Conservation (phyloP, 129 eudicot species). For the Flaveria linearis region DNA sequence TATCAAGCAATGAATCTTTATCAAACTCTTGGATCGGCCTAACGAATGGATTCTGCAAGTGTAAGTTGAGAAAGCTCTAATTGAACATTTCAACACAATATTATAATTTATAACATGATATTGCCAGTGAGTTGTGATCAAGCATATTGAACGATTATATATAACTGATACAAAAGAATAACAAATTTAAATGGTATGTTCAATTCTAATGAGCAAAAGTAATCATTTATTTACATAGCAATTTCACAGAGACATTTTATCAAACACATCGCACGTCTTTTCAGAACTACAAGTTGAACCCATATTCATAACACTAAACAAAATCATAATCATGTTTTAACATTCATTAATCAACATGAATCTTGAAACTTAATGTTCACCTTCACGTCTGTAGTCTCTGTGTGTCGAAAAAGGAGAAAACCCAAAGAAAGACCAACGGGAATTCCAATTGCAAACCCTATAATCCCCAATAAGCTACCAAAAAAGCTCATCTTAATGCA, state of each 20-base stretch:
- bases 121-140: not conserved
- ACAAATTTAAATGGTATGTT: not conserved
- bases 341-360: constrained; percentile 7
- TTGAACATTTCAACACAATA: not conserved
- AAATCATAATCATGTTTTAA: not conserved
- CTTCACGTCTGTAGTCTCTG: constrained; percentile 56
- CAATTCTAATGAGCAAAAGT: not conserved
- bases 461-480: constrained; percentile 51
- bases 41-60: constrained; percentile 54
- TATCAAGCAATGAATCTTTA: constrained; percentile 48
- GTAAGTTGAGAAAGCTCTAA: constrained; percentile 25
- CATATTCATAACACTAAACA: constrained; percentile 4
- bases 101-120: not conserved
- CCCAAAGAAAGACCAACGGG: constrained; percentile 61
- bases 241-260: constrained; percentile 23
- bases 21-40: constrained; percentile 59
- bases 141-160: not conserved
- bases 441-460: constrained; percentile 64
- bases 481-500: constrained; percentile 47
- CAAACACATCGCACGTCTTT: constrained; percentile 19
- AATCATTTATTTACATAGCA: not conserved
- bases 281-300: not conserved
- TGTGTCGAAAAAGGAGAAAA: constrained; percentile 47
- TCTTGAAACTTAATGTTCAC: constrained; percentile 19
- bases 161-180: no score